Base-by-base conservation (phyloP, 768 basidiomycete species). In the Tylopilus felleus region DNA sequence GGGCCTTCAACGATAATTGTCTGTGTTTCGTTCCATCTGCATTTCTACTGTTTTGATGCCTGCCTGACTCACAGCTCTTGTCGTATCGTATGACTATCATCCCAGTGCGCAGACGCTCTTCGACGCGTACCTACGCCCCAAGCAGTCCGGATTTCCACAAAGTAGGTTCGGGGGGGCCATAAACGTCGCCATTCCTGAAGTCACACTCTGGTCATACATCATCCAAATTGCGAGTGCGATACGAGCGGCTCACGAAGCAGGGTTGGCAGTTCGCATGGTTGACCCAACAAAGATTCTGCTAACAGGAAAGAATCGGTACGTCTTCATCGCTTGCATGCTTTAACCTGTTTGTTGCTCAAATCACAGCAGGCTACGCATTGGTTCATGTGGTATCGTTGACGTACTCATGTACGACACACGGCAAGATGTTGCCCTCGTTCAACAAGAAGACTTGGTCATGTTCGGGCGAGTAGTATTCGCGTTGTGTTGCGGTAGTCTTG, bases 1-100 rank as follows among this genome's bases (percentile, higher is more conserved):
- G 86, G 27, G 83, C 90, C 1, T 99, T 99, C 70, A 84, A 85
- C 51, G 97, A 98, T 67, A 87, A 86, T 61, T 98, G 95, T 96
- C 64, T 47, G 87, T 55, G 27, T 44, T 41, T 58, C 25, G 14
- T 46, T 53, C 48, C 42, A 8, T 39, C 25, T 23, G 56, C 43
- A 22, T 51, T 33, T 38, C 54, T 46, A 9, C 27, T 31, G n/a
- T 50, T 50, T 53, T 62, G 41, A 59, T 57, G 8, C 48, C 39
- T 53, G 49, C 47, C 31, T 43, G 28, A 31, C 41, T 33, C 41
- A 19, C 55, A 95, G 95, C 97, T 9, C 80, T 99, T 27, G 84
- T 98, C 31, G 86, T 98, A 17, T 90, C 88, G 0, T 97, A 94
- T 65, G 85, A 92, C 36, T 98, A 91, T 68, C 84, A 94, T 64